Conservation (phyloP, 495 filamentous ascomycete genomes). For the Tuber indicum region DNA sequence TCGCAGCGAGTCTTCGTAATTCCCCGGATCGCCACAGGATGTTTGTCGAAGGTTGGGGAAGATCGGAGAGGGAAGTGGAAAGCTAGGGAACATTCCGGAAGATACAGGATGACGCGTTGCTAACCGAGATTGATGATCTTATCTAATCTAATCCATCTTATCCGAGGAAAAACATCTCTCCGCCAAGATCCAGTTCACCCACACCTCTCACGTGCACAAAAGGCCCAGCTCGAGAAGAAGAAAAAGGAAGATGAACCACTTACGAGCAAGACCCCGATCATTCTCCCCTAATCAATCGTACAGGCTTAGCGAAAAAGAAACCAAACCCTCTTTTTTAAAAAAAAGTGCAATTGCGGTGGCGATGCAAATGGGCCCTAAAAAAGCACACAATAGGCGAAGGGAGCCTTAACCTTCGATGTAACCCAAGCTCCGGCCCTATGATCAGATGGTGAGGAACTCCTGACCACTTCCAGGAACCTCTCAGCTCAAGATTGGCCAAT, state of each 20-base stretch:
- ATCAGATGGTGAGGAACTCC: neutral
- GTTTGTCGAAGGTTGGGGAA: constrained; percentile 18
- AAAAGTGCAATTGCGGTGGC: neutral
- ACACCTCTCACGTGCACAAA: neutral
- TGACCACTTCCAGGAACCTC: neutral
- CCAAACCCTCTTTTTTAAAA: neutral
- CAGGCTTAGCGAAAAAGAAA: neutral
- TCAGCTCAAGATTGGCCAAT: neutral
- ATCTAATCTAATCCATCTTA: constrained; percentile 3
- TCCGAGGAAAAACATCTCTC: neutral
- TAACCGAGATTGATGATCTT: neutral
- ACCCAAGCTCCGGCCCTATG: neutral
- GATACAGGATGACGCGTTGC: neutral
- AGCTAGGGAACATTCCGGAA: neutral
- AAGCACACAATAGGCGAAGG: neutral
- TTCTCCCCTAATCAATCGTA: neutral
- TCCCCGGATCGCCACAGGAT: constrained; percentile 5
- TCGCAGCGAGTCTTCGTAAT: constrained; percentile 14
- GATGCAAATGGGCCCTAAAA: neutral
- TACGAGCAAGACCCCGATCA: neutral
- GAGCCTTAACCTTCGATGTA: neutral
- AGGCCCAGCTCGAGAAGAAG: neutral
- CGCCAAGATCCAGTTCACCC: neutral
- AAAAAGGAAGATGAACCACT: neutral
- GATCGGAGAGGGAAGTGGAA: constrained; percentile 8